Evolutionary conservation across 306 rosid species (phyloP).

Genomic region (Glycine tomentella): DNA sequence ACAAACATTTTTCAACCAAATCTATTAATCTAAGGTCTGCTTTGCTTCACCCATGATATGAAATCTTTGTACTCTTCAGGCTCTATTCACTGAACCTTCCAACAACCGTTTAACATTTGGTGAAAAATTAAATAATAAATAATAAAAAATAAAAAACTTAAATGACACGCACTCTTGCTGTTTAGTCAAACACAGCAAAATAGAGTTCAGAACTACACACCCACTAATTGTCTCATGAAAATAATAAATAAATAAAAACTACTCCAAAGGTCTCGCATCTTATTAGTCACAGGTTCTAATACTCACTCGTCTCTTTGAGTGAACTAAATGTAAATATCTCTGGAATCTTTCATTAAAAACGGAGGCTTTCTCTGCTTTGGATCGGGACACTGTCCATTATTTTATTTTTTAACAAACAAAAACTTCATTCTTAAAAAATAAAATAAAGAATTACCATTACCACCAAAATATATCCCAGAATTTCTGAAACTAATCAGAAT

Average conservation of each 20-base stretch:
- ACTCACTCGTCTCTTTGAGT: neutral
- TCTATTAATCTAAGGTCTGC: neutral
- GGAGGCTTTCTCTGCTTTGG: neutral
- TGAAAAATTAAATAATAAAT: neutral
- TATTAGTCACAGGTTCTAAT: too few relatives aligned
- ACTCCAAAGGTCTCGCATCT: neutral
- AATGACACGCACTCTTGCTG: constrained; percentile 1
- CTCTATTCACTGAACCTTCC: neutral
- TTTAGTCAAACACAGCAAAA: constrained; percentile 20
- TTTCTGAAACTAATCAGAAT: constrained; percentile 1
- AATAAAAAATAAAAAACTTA: neutral
- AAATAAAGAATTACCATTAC: neutral
- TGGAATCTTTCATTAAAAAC: too few relatives aligned
- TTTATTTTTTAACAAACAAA: neutral
- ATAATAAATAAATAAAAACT: neutral
- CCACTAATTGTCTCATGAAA: neutral
- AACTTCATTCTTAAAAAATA: neutral
- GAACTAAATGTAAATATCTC: too few relatives aligned
- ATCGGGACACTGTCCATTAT: neutral
- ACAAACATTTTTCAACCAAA: neutral
- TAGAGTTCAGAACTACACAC: constrained; percentile 5
- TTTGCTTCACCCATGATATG: neutral
- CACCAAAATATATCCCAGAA: neutral
- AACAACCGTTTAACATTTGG: neutral
- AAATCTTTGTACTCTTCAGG: neutral